A percentile compares a stretch with the other conserved stretches of the same genome.
Evolutionary conservation across 805 yeast genomes (phyloP).

Genomic region (Wickerhamomyces xylosicus): DNA sequence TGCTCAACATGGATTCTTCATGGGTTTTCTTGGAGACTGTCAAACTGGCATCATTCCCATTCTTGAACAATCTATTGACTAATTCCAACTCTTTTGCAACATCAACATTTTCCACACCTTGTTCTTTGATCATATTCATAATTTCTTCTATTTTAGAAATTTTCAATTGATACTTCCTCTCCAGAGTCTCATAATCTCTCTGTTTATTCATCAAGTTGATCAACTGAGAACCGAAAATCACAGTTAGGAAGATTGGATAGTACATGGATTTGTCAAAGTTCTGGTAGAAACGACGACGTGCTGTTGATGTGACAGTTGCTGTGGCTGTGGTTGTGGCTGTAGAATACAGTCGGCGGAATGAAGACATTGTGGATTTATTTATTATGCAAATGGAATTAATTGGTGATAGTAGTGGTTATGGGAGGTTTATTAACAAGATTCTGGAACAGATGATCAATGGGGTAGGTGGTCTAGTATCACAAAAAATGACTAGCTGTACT

Average conservation of each 20-base stretch:
- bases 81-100: conserved; percentile 29
- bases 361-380: background rate
- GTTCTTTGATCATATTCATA: conserved; percentile 26
- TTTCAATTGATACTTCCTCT: conserved; percentile 27
- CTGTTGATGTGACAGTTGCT: background rate
- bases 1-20: conserved; percentile 3
- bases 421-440: too few species aligned
- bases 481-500: too few species aligned
- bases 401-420: too few species aligned
- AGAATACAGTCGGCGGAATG: background rate
- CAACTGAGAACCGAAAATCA: conserved; percentile 36
- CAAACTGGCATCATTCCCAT: conserved; percentile 1
- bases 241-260: conserved; percentile 30
- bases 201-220: conserved; percentile 34
- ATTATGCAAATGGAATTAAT: too few species aligned
- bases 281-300: conserved; percentile 3
- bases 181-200: conserved; percentile 28
- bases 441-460: too few species aligned
- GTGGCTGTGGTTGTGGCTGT: background rate
- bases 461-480: too few species aligned
- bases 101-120: conserved; percentile 26
- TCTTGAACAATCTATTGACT: conserved; percentile 24
- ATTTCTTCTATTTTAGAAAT: conserved; percentile 26
- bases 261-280: conserved; percentile 24
- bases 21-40: background rate